A percentile compares a stretch with the other conserved stretches of the same genome.
These are phyloP conservation scores for Dryadomyces quercivorus DNA, from an alignment of 2,329 filamentous ascomycete species.

Conservation along the genomic window DNA sequence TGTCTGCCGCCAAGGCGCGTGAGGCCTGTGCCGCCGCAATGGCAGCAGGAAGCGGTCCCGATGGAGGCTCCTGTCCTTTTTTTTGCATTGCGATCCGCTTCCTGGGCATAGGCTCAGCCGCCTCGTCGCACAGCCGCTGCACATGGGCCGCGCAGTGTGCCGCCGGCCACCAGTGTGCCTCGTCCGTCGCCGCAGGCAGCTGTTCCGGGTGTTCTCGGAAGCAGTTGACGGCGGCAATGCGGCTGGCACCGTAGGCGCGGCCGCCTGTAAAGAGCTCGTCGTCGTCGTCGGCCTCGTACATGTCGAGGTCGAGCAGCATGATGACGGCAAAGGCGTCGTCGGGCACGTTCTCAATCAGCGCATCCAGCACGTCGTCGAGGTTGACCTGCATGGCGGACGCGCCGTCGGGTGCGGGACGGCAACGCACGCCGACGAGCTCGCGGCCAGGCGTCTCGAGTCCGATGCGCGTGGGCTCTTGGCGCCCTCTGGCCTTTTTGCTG, in stretches of 20 bases:
- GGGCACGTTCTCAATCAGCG: constrained; percentile 38
- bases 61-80: background rate
- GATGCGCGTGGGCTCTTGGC: constrained; percentile 21
- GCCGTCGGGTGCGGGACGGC: constrained; percentile 32
- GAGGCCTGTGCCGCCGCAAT: background rate
- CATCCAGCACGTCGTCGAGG: constrained; percentile 48
- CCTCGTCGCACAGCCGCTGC: constrained; percentile 21
- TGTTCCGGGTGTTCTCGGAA: constrained; percentile 48
- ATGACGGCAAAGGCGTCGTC: constrained; percentile 45
- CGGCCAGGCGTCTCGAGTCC: constrained; percentile 27
- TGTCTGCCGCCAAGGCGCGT: background rate
- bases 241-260: constrained; percentile 50
- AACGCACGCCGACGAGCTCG: constrained; percentile 35
- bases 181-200: constrained; percentile 7
- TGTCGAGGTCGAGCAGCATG: constrained; percentile 46
- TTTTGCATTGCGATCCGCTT: too few relatives aligned
- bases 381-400: constrained; percentile 41
- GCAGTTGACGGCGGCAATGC: constrained; percentile 48
- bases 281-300: constrained; percentile 43
- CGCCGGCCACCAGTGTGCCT: constrained; percentile 49
- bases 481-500: constrained; percentile 13
- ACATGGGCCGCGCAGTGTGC: constrained; percentile 47
- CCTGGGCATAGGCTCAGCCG: background rate
- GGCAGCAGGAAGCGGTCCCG: background rate
- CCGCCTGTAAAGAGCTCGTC: constrained; percentile 55